Percentiles rank a stretch among this genome's conserved stretches.
Evolutionary conservation across 495 filamentous ascomycete species (phyloP).

Genomic region (Neurospora sp.): DNA sequence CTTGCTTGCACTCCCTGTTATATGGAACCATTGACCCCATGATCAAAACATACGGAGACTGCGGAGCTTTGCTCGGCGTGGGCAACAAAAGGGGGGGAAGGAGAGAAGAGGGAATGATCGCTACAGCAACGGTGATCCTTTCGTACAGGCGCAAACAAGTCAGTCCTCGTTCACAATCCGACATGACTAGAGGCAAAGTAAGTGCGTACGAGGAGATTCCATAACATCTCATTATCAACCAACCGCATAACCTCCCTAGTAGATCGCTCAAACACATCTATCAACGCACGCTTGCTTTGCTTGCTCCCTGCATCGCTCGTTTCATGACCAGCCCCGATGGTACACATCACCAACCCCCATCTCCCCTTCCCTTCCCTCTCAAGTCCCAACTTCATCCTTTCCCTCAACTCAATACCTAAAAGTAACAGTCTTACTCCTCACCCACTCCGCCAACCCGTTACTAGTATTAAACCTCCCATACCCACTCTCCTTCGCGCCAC

Average conservation of each 20-base stretch:
- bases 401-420: constrained; percentile 39
- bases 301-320: neutral
- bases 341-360: too few species aligned
- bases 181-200: neutral
- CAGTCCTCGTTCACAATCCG: too few species aligned
- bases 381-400: neutral
- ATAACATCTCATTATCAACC: neutral
- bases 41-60: neutral
- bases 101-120: neutral
- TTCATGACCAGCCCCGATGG: neutral
- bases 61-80: neutral
- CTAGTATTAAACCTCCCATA: constrained; percentile 54
- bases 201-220: neutral
- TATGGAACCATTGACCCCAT: neutral
- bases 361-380: neutral
- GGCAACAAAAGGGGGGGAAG: neutral
- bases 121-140: neutral
- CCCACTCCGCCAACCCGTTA: constrained; percentile 57
- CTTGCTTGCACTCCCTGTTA: neutral
- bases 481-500: constrained; percentile 77
- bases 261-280: neutral
- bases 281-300: neutral
- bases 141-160: neutral
- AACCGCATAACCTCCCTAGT: neutral
- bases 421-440: constrained; percentile 76